Evolutionary conservation across 192 early-diverging fungal genomes (phyloP).

Genomic region (Backusella australiensis): DNA sequence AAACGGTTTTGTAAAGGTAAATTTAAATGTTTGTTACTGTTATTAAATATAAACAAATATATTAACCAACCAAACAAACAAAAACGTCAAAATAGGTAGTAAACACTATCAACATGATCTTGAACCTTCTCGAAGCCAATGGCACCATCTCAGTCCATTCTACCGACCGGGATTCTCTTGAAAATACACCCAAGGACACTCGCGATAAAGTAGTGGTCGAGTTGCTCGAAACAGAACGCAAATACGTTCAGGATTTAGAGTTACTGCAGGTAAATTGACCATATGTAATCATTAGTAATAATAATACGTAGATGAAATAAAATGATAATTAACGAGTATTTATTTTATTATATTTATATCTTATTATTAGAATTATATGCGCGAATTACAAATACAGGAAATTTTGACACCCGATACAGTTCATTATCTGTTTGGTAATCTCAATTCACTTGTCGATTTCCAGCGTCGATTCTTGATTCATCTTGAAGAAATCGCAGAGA

Average conservation of each 20-base stretch:
- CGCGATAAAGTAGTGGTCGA: slow-evolving; percentile 85
- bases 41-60: neutral
- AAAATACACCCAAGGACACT: slow-evolving; percentile 78
- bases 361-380: slow-evolving; percentile 64
- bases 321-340: neutral
- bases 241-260: slow-evolving; percentile 89
- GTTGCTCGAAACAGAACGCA: slow-evolving; percentile 90
- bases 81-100: slow-evolving; percentile 57
- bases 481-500: slow-evolving; percentile 77
- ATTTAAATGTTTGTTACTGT: neutral
- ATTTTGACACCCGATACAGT: slow-evolving; percentile 78
- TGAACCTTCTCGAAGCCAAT: slow-evolving; percentile 72
- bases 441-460: slow-evolving; percentile 91
- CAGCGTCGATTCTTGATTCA: slow-evolving; percentile 92
- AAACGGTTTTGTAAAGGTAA: slow-evolving; percentile 93
- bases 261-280: slow-evolving; percentile 53
- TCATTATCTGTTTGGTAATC: slow-evolving; percentile 87
- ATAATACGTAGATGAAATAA: neutral
- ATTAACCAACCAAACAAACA: neutral
- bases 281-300: neutral
- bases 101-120: slow-evolving; percentile 75
- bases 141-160: slow-evolving; percentile 45
- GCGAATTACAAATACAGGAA: slow-evolving; percentile 65
- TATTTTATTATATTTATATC: neutral
- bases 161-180: slow-evolving; percentile 42